Evolutionary conservation across 2,329 filamentous ascomycete species (phyloP).

Genomic region (Colletotrichum sp.): DNA sequence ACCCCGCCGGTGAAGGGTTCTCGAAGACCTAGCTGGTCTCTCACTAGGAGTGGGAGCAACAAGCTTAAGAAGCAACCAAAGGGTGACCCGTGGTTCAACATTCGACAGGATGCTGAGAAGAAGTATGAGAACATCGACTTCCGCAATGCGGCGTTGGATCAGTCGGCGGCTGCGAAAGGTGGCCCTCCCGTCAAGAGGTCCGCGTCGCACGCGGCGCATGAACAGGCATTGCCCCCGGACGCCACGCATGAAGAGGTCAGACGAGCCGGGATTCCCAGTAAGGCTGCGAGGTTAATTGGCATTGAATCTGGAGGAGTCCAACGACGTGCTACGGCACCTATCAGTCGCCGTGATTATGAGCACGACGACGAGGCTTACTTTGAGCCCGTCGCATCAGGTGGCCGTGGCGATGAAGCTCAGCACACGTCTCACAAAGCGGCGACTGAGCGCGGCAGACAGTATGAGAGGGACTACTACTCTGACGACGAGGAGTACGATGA

Average conservation of each 20-base stretch:
- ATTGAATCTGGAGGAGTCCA: slow-evolving; percentile 14
- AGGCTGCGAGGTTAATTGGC: slow-evolving; percentile 23
- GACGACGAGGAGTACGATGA: slow-evolving; percentile 31
- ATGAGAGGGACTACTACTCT: slow-evolving; percentile 27
- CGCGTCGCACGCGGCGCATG: slow-evolving; percentile 25
- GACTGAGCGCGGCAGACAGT: background rate
- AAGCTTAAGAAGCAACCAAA: slow-evolving; percentile 65
- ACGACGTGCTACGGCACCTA: slow-evolving; percentile 20
- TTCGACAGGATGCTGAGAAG: slow-evolving; percentile 48
- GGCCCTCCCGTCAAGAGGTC: slow-evolving; percentile 14
- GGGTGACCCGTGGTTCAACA: slow-evolving; percentile 51
- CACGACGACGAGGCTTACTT: background rate
- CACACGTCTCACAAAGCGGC: background rate
- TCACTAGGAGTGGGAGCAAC: slow-evolving; percentile 58
- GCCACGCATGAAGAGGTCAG: slow-evolving; percentile 19
- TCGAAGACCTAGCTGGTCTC: slow-evolving; percentile 31
- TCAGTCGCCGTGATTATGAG: slow-evolving; percentile 6
- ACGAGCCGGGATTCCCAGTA: slow-evolving; percentile 15
- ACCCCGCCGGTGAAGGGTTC: slow-evolving; percentile 31
- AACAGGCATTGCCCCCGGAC: slow-evolving; percentile 38
- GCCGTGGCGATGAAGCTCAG: background rate
- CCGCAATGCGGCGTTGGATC: slow-evolving; percentile 25
- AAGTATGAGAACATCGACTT: slow-evolving; percentile 33
- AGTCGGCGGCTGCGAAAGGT: slow-evolving; percentile 21
- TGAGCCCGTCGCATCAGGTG: background rate